A percentile compares a stretch with the other conserved stretches of the same genome.
These are phyloP conservation scores for Rhodotorula babjevae DNA, from an alignment of 768 basidiomycete genomes.

Conservation along the genomic window DNA sequence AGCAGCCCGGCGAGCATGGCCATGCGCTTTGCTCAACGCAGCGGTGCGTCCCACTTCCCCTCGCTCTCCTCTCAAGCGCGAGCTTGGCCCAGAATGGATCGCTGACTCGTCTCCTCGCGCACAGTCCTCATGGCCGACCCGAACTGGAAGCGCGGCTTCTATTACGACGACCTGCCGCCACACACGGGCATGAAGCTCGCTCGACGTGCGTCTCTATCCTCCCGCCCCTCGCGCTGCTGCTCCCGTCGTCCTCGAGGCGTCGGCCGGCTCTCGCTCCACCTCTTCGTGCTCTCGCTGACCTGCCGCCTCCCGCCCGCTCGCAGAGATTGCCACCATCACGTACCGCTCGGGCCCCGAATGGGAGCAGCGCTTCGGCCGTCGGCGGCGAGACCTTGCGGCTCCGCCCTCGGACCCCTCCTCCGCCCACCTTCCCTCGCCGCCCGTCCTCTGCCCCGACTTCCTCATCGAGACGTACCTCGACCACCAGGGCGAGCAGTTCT, in stretches of 20 bases:
- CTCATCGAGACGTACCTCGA: constrained; percentile 98
- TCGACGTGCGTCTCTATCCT: constrained; percentile 61
- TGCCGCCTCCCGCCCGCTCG: neutral
- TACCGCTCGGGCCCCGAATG: constrained; percentile 99
- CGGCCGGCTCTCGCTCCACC: too few relatives aligned
- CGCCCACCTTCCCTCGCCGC: constrained; percentile 47
- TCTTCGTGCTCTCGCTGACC: neutral
- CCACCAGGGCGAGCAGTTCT: constrained; percentile 77
- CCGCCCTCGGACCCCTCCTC: constrained; percentile 1
- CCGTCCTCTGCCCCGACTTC: constrained; percentile 91
- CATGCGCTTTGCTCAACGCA: constrained; percentile 92
- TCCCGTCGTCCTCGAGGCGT: neutral
- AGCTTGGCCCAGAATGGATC: neutral
- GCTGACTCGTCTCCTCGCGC: neutral
- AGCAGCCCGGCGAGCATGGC: constrained; percentile 89
- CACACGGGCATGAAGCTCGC: constrained; percentile 99
- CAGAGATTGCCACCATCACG: constrained; percentile 98
- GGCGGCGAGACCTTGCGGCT: constrained; percentile 49
- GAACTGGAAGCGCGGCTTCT: constrained; percentile 98
- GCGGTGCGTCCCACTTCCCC: constrained; percentile 60
- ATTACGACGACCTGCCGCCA: constrained; percentile 90
- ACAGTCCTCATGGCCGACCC: constrained; percentile 99
- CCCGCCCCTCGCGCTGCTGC: too few relatives aligned
- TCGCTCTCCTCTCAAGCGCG: neutral
- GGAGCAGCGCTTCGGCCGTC: constrained; percentile 94